A percentile compares a stretch with the other conserved stretches of the same genome.
phyloP scores from a whole-genome alignment of 148 eudicot species.

The Camellia lanceoleosa region DNA sequence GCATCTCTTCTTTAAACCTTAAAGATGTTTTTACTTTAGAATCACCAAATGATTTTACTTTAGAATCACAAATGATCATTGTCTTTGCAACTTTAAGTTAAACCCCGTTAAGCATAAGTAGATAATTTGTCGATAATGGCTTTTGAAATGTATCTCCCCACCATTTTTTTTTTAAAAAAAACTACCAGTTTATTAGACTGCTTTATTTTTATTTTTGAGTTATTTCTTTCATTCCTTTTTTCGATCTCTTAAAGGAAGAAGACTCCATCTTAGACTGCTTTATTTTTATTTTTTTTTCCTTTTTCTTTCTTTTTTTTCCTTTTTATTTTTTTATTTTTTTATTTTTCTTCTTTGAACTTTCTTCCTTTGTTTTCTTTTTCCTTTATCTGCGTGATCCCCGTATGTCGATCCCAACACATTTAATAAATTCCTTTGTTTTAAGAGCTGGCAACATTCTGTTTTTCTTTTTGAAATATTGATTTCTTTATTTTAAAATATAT shows the following conservation, averaged over 20 bases:
- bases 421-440: not conserved
- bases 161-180: too few species aligned
- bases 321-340: not conserved
- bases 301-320: not conserved
- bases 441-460: not conserved
- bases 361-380: not conserved
- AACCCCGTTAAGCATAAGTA: constrained; percentile 32
- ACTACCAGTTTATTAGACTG: not conserved
- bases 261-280: constrained; percentile 20
- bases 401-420: not conserved
- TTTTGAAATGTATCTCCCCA: constrained; percentile 13
- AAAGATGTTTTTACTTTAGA: constrained; percentile 38
- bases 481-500: too few species aligned
- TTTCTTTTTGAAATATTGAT: not conserved
- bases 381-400: not conserved
- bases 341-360: not conserved
- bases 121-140: constrained; percentile 30
- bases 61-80: constrained; percentile 47
- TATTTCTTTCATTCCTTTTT: not conserved
- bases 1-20: constrained; percentile 32
- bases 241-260: constrained; percentile 14
- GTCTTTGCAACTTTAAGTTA: constrained; percentile 24
- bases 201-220: not conserved
- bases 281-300: not conserved
- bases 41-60: constrained; percentile 37